Evolutionary conservation across 2,329 filamentous ascomycete species (phyloP), one percentile per base, ranked within the genome.

Genomic region (Arthrobotrys musiformis): DNA sequence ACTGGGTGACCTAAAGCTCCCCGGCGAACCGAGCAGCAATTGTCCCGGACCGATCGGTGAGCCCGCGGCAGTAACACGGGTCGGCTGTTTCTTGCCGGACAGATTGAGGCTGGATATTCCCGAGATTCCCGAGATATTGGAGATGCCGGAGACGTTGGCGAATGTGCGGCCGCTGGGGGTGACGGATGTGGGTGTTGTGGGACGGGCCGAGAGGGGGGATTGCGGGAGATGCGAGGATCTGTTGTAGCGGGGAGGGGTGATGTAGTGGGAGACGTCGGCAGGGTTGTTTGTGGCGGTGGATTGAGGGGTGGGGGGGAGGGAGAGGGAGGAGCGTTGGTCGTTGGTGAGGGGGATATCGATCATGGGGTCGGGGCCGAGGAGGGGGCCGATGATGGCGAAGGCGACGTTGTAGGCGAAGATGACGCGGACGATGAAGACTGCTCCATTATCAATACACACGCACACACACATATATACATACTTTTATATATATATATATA

Each of bases 241-340:
- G 54, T 68, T 78, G 68, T 73, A 78, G 1, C 74, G 74, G 6
- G 74, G 74, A 7, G 73, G 73, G 24, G 73, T 77, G 40, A 77
- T 58, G 50, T 77, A 77, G 11, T 70, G 66, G 30, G 73, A 77
- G 24, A 52, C 54, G n/a, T 77, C 73, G 24, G 19, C 63, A n/a
- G 64, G 17, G 28, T 33, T n/a, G n/a, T 33, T 28, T 19, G 66
- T n/a, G 40, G 52, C 50, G 2, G 44, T 58, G 17, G 68, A 69
- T n/a, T 52, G 33, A 4, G 67, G 67, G 2, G 74, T 68, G 2
- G 74, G 67, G 22, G 68, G 67, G 56, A 72, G 67, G 67, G 67
- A 72, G 62, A 78, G 66, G 30, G 63, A 37, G 13, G 74, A 78
- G n/a, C 74, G 74, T 60, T 78, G 74, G 61, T 72, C 67, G 9